phyloP scores from a whole-genome alignment of 345 rosid genomes.

The Aurinia saxatilis region DNA sequence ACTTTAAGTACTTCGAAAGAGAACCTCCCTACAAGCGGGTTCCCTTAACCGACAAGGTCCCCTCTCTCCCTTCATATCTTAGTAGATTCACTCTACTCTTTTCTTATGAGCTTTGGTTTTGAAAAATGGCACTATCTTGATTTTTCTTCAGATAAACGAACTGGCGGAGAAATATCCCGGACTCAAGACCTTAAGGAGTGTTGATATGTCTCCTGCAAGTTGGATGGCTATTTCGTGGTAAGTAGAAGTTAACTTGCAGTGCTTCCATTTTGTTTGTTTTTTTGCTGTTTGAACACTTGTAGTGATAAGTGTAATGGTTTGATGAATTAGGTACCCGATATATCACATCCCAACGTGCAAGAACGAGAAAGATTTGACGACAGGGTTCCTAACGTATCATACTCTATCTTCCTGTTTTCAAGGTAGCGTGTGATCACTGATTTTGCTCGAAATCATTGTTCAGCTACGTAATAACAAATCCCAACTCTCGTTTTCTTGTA shows the following conservation, averaged over 20 bases:
- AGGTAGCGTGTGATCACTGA: slow-evolving; percentile 33
- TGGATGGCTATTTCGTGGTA: slow-evolving; percentile 97
- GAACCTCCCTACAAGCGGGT: slow-evolving; percentile 55
- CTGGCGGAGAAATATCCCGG: slow-evolving; percentile 42
- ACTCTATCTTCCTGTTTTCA: slow-evolving; percentile 70
- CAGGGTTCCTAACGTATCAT: slow-evolving; percentile 70
- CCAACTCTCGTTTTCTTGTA: not conserved
- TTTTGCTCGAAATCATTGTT: not conserved
- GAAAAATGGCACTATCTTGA: not conserved
- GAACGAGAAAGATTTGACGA: slow-evolving; percentile 51
- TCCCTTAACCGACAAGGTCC: slow-evolving; percentile 66
- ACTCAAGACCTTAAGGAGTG: slow-evolving; percentile 51
- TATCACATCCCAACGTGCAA: slow-evolving; percentile 57
- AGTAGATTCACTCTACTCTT: not conserved
- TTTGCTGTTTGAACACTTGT: not conserved
- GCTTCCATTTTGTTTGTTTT: not conserved
- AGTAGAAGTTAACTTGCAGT: not conserved
- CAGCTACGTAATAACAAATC: not conserved
- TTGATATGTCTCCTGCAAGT: slow-evolving; percentile 84
- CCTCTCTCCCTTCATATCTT: slow-evolving; percentile 1
- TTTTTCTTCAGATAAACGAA: slow-evolving; percentile 41
- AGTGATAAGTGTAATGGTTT: not conserved
- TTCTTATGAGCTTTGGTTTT: not conserved
- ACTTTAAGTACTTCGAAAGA: slow-evolving; percentile 50
- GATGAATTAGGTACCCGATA: slow-evolving; percentile 61